Evolutionary conservation across 306 rosid genomes (phyloP), one percentile per base, ranked within the genome.

Genomic region (Pterocarpus macrocarpus): DNA sequence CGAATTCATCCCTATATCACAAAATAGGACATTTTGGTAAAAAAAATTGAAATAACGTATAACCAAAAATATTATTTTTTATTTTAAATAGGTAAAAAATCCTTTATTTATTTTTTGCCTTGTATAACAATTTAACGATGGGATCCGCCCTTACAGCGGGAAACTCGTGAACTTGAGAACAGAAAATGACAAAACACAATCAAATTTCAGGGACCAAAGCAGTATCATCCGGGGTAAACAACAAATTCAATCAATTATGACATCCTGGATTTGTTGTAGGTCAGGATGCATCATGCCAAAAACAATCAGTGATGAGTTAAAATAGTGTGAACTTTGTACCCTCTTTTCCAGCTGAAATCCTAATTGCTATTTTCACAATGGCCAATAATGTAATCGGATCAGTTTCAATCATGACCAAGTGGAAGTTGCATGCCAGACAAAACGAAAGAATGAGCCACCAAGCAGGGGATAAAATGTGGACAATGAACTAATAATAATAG

Each of bases 241-340:
- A 44, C 59, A 70, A 52, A 33, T 28, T 44, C 13, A 16, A 52
- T 81, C 53, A 39, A 56, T 81, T 66, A 57, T 41, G 10, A 22
- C 38, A 75, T 36, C 75, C 30, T 47, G 58, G 34, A 76, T 12
- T 5, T 57, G 49, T 35, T 66, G 69, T 28, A 39, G 14, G 74
- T 43, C 38, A 73, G 22, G 4, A 55, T 3, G 57, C 66, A 10
- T 57, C 44, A 63, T 35, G 32, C 56, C 68, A 69, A 53, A 55
- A 52, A 5, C 66, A 69, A 45, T 75, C 55, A 32, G 32, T 16
- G 50, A 22, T 8, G 38, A 14, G 53, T 15, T 34, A 47, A 83
- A 71, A 71, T 14, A 47, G 11, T 58, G 52, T 8, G 33, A 53
- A 79, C 22, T 3, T 72, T 45, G 72, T 75, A 64, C 61, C 67